phyloP scores from a whole-genome alignment of 2,329 filamentous ascomycete species.

The Huntiella decipiens region DNA sequence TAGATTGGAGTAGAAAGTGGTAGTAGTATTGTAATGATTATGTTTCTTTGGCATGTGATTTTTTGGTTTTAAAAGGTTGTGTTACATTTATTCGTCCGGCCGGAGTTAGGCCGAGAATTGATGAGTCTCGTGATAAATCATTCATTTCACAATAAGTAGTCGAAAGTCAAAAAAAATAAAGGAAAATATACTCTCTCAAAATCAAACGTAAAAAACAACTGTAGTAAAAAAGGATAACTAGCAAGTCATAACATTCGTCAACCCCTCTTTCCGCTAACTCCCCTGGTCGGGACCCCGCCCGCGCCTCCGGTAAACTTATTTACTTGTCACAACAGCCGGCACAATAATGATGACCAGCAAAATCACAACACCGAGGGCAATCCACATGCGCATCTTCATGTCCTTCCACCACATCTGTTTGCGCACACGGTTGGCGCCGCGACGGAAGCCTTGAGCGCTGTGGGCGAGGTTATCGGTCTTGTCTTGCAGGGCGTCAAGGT shows the following conservation, averaged over 20 bases:
- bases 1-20: slow-evolving; percentile 14
- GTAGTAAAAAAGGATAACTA: too few relatives aligned
- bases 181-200: not conserved
- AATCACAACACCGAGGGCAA: slow-evolving; percentile 78
- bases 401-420: slow-evolving; percentile 99
- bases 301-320: not conserved
- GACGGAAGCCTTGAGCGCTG: slow-evolving; percentile 87
- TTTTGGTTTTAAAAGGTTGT: not conserved
- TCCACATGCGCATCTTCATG: slow-evolving; percentile 99
- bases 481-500: slow-evolving; percentile 72
- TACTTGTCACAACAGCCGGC: slow-evolving; percentile 48
- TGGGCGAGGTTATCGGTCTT: slow-evolving; percentile 89
- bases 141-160: not conserved
- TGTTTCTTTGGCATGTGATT: not conserved
- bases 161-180: not conserved
- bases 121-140: not conserved
- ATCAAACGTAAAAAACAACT: not conserved
- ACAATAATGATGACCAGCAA: slow-evolving; percentile 88
- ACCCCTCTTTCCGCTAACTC: not conserved
- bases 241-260: not conserved
- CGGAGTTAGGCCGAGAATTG: too few relatives aligned
- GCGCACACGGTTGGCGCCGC: slow-evolving; percentile 87
- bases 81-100: too few relatives aligned
- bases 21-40: not conserved
- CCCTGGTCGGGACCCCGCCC: not conserved